Percentiles rank a stretch among this genome's conserved stretches.
These are phyloP conservation scores for Liriodendron chinense DNA, from an alignment of 164 flowering plant genomes.

Conservation along the genomic window DNA sequence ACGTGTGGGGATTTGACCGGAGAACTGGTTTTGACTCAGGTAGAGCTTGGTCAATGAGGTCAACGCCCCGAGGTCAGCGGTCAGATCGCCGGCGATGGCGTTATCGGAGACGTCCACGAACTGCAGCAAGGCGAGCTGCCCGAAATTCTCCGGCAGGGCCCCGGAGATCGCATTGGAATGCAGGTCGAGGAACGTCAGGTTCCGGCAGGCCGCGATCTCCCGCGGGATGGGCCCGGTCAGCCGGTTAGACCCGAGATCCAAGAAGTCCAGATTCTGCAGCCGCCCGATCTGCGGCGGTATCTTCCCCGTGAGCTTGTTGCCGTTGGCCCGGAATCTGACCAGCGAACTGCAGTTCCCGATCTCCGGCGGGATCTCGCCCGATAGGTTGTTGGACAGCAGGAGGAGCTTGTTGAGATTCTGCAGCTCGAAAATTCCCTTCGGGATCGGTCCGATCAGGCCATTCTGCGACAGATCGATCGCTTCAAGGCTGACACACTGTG, in stretches of 20 bases:
- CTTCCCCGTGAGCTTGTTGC: conserved; percentile 61
- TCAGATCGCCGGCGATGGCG: conserved; percentile 51
- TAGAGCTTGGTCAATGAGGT: conserved; percentile 61
- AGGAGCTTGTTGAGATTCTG: conserved; percentile 77
- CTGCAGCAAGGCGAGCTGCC: conserved; percentile 52
- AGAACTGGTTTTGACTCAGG: conserved; percentile 54
- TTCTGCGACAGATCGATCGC: conserved; percentile 92
- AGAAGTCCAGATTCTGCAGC: conserved; percentile 56
- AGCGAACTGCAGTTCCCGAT: conserved; percentile 78
- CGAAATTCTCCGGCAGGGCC: conserved; percentile 52
- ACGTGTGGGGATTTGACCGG: conserved; percentile 68
- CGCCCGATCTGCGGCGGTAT: conserved; percentile 83
- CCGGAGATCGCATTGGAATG: conserved; percentile 73
- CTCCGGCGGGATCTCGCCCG: conserved; percentile 82
- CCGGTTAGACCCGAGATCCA: conserved; percentile 69
- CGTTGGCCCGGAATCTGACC: conserved; percentile 55
- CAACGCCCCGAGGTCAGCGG: conserved; percentile 46
- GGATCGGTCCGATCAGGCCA: conserved; percentile 61
- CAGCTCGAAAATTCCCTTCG: conserved; percentile 62
- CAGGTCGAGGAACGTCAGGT: conserved; percentile 75
- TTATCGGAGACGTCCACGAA: conserved; percentile 74
- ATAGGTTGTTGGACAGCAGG: conserved; percentile 70
- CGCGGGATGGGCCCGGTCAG: conserved; percentile 68
- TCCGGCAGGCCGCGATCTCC: conserved; percentile 54
- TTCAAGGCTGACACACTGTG: conserved; percentile 63